These are phyloP conservation scores for Dipteronia sinensis DNA, from an alignment of 345 rosid genomes.

Conservation along the genomic window DNA sequence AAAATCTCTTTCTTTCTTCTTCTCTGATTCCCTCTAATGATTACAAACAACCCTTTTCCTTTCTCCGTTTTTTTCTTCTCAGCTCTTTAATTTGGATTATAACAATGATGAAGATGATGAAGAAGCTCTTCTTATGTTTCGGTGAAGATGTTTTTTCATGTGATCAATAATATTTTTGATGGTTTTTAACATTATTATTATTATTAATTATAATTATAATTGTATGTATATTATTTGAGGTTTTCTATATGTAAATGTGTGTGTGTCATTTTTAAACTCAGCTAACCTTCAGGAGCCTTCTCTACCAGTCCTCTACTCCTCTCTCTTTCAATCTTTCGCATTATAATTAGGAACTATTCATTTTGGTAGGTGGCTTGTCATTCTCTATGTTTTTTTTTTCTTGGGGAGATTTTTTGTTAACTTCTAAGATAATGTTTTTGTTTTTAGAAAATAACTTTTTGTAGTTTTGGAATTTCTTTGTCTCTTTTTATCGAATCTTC, in stretches of 20 bases:
- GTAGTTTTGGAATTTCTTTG: too few relatives aligned
- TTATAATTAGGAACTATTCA: not conserved
- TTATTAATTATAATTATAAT: not conserved
- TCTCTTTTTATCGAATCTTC: too few relatives aligned
- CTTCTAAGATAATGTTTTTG: too few relatives aligned
- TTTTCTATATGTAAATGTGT: too few relatives aligned
- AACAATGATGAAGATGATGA: not conserved
- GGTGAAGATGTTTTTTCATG: not conserved
- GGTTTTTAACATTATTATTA: not conserved
- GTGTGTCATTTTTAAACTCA: not conserved
- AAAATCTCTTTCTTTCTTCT: not conserved
- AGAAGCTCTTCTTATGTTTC: not conserved
- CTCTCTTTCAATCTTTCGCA: constrained; percentile 6
- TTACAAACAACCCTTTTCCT: not conserved
- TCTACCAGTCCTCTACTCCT: constrained; percentile 42
- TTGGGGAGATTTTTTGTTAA: too few relatives aligned
- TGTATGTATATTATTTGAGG: not conserved
- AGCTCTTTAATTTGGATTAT: not conserved
- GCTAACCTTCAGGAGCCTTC: constrained; percentile 27
- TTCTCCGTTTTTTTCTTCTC: not conserved
- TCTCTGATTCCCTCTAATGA: not conserved
- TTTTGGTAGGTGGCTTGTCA: not conserved
- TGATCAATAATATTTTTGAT: not conserved
- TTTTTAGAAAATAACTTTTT: too few relatives aligned
- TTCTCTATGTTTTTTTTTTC: not conserved